Evolutionary conservation across 495 filamentous ascomycete genomes (phyloP), one percentile per base, ranked within the genome.

Genomic region (Xylaria telfairii): DNA sequence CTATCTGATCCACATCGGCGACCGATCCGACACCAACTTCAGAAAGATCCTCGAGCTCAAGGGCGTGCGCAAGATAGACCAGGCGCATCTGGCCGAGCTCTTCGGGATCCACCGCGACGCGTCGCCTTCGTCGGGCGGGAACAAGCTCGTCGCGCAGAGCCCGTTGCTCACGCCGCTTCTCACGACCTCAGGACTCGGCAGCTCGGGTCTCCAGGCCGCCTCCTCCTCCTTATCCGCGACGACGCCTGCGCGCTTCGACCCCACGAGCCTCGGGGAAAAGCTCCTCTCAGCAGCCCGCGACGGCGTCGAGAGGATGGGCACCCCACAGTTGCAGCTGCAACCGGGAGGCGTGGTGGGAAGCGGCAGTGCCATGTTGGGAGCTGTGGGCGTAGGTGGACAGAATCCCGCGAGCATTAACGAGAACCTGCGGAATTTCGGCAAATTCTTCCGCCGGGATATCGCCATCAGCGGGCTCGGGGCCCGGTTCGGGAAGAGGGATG

Each of bases 1-100:
- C 57, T 99, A 99, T 80, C 89, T 98, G 41, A 93, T 96, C 77
- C 93, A 97, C 81, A 94, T 98, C 72, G 93, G 90, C 74, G 94
- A 97, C 83, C 88, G 89, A 60, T 94, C 91, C 79, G 93, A 98
- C 78, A 88, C 91, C 71, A 99, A 99, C 84, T 99, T 99, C 89
- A 90, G 92, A 72, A 97, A 97, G 81, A 92, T 99, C 69, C 91
- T 99, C 46, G 96, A 99, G 59, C 87, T 97, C 71, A 97, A 97
- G 76, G 93, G 93, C 68, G 91, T 97, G 71, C 87, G 92, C 73
- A 92, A 92, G 71, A 86, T 87, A 71, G 95, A 98, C 71, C 95
- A 98, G 74, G 81, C 88, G 12, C 87, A 91, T 68, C 90, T 99
- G 6, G 83, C 97, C 44, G 96, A 99, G 76, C 84, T 99, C 4